Base-by-base conservation (phyloP, 78 protist genomes). In the Parvularia atlantis region DNA sequence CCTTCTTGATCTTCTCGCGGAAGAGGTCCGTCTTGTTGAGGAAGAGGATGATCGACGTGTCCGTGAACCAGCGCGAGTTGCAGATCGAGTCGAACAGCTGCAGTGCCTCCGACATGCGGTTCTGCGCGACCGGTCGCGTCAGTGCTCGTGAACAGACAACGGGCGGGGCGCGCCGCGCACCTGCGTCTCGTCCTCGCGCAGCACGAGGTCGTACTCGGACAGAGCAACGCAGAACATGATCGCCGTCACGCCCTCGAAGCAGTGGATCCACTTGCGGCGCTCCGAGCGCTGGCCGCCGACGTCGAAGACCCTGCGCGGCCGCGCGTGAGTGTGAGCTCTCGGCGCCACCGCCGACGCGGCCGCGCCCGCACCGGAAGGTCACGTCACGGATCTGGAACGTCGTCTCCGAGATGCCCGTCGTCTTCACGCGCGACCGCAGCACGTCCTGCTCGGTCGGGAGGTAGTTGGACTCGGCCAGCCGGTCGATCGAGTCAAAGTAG, bases 201-300 rank as follows among this genome's bases (percentile, higher is more conserved):
- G 71, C 28, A 75, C 66, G 28, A 81, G 90, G 72, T 93, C 95
- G 64, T 80, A 94, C 63, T 82, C 98, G 60, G 75, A 50, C 40
- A 90, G 66, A 0, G 95, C 91, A 28, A 88, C 84, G 54, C 83
- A 79, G 70, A 91, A 94, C 39, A 91, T 79, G 53, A 94, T 85
- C n/a, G 94, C 93, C 4, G 94, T 89, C n/a, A 94, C 98, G 56
- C 81, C 77, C 60, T 84, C 86, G 81, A 94, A 94, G 70, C 93
- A 88, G 76, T 94, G 95, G 76, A 94, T 90, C 98, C 98, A 94
- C 83, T 91, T 94, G 41, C 70, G 44, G n/a, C 98, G 62, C 81
- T 91, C 94, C 48, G 75, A 71, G 36, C 95, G 78, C 75, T 93
- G 97, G 30, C 97, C 97, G 44, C 95, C 97, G 16, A 93, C 94